Evolutionary conservation across 441 rosid genomes (phyloP).

Genomic region (Populus tomentosa): DNA sequence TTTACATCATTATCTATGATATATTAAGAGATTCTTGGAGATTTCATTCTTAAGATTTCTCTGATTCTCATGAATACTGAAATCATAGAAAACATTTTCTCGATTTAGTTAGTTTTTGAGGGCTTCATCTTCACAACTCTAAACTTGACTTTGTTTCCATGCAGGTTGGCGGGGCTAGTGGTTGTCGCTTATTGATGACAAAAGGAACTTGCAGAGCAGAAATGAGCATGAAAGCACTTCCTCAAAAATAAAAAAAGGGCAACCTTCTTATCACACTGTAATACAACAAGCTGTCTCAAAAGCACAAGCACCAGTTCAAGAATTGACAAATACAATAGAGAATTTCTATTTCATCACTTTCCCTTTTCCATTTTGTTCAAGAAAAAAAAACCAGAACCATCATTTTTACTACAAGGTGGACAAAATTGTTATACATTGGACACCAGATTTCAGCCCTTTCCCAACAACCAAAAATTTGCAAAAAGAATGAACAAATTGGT

Average conservation of each 20-base stretch:
- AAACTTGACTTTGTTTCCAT: no score
- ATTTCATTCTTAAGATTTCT: not conserved
- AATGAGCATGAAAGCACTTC: no score
- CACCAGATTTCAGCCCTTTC: conserved; percentile 12
- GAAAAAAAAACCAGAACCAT: not conserved
- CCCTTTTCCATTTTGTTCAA: not conserved
- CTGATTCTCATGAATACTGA: not conserved
- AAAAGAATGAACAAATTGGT: conserved; percentile 24
- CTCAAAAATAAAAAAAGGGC: not conserved
- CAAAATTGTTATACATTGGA: conserved; percentile 14
- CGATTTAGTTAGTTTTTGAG: not conserved
- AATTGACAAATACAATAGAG: not conserved
- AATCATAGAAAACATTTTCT: not conserved
- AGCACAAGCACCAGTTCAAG: not conserved
- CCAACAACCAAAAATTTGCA: not conserved
- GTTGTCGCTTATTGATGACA: no score
- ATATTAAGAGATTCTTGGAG: not conserved
- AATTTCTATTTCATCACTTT: no score
- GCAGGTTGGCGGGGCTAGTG: no score
- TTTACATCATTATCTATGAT: no score
- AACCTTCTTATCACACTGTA: not conserved
- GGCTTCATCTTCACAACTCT: not conserved
- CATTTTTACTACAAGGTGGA: not conserved
- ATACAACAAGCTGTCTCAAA: not conserved
- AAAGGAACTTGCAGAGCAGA: no score